phyloP scores from a whole-genome alignment of 257 asterid genomes.

The Forsythia suspensa region DNA sequence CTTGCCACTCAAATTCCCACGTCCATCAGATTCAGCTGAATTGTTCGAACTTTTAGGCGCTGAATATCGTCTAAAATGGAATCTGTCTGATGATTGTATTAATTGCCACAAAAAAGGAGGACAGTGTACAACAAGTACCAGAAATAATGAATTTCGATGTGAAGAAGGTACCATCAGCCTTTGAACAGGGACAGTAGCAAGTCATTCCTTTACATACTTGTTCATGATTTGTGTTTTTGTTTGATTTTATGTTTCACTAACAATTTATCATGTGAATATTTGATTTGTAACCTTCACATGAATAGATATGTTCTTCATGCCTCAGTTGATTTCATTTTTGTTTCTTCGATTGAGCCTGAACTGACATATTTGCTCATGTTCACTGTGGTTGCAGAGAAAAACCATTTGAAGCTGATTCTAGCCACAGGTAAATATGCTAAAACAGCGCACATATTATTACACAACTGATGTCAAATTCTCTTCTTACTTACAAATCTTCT shows the following conservation, averaged over 20 bases:
- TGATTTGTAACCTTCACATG: no score
- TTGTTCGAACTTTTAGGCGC: conserved; percentile 17
- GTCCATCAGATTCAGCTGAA: background rate
- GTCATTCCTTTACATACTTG: no score
- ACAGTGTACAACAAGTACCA: conserved; percentile 5
- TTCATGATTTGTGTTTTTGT: no score
- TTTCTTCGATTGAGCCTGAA: background rate
- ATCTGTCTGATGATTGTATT: conserved; percentile 31
- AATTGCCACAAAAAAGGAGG: conserved; percentile 36
- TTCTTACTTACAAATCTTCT: no score
- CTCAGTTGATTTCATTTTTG: background rate
- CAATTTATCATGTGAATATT: no score
- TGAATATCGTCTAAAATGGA: conserved; percentile 30
- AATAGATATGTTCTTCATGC: background rate
- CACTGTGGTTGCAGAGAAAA: conserved; percentile 23
- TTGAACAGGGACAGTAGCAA: background rate
- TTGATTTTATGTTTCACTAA: background rate
- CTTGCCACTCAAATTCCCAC: conserved; percentile 21
- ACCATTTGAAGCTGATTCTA: background rate
- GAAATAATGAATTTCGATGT: conserved; percentile 1
- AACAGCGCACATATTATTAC: background rate
- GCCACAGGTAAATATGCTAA: conserved; percentile 28
- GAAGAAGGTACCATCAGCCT: background rate
- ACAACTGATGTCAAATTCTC: background rate
- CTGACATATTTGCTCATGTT: conserved; percentile 12